These are phyloP conservation scores for Quercus wislizeni DNA, from an alignment of 306 rosid species.

Conservation along the genomic window DNA sequence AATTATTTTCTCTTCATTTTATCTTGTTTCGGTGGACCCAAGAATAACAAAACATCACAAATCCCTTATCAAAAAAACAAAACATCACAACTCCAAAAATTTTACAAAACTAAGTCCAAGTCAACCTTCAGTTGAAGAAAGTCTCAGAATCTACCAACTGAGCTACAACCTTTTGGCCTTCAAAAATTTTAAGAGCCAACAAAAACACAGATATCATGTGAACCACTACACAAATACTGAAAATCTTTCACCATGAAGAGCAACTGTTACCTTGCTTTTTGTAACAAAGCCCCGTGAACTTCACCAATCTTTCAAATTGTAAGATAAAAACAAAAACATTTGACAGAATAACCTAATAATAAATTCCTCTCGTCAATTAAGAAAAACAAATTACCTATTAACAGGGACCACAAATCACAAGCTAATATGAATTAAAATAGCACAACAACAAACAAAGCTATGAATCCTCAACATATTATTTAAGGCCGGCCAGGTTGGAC, in stretches of 20 bases:
- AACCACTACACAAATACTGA: not conserved
- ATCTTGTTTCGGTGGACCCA: not conserved
- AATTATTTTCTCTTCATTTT: not conserved
- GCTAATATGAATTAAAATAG: not conserved
- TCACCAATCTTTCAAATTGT: not conserved
- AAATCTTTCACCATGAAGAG: not conserved
- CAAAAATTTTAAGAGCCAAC: not conserved
- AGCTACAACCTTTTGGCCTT: not conserved
- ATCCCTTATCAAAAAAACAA: too few species aligned
- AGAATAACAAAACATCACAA: not conserved
- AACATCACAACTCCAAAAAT: not conserved
- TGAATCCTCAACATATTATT: too few species aligned
- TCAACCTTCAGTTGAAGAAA: not conserved
- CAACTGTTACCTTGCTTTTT: not conserved
- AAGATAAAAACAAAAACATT: not conserved
- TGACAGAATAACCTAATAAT: not conserved
- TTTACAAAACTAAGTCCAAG: not conserved
- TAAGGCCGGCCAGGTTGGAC: too few species aligned
- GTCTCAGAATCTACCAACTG: not conserved
- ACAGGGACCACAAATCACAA: not conserved
- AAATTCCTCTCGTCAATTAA: not conserved
- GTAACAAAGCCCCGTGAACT: not conserved
- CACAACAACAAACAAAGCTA: not conserved
- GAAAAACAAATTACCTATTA: not conserved
- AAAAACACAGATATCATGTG: not conserved